phyloP scores from a whole-genome alignment of 495 filamentous ascomycete genomes.

The Filosporella fistucella region DNA sequence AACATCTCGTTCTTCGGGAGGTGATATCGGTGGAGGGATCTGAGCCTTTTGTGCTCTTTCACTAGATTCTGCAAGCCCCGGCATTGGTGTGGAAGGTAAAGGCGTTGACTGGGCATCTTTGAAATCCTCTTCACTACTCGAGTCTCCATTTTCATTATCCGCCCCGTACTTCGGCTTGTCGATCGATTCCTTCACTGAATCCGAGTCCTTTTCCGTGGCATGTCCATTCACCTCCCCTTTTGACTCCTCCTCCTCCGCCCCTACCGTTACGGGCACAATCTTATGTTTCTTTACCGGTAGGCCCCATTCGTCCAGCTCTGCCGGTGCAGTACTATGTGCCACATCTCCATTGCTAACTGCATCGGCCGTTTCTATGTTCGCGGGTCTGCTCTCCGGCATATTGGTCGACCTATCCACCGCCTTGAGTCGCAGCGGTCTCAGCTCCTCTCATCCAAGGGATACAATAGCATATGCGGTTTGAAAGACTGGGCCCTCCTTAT shows the following conservation, averaged over 20 bases:
- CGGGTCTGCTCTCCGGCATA: conserved; percentile 19
- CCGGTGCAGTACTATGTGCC: conserved; percentile 19
- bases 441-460: conserved; percentile 4
- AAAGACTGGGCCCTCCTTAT: background rate
- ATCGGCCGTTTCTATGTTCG: conserved; percentile 13
- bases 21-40: no score
- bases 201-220: background rate
- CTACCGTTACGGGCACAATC: conserved; percentile 6
- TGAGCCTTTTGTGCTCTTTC: background rate
- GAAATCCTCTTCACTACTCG: conserved; percentile 31
- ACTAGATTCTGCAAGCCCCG: background rate
- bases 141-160: background rate
- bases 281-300: conserved; percentile 42
- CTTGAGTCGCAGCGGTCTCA: background rate
- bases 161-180: background rate
- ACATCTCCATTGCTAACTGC: background rate
- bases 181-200: background rate
- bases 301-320: conserved; percentile 52
- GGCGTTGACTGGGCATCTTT: conserved; percentile 36
- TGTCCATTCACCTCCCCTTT: conserved; percentile 12
- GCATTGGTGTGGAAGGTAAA: conserved; percentile 19
- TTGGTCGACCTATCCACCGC: conserved; percentile 7
- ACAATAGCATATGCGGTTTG: background rate
- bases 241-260: conserved; percentile 5
- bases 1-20: no score